phyloP scores from a whole-genome alignment of 1,284 basidiomycete species.

The Tilletia setariae region DNA sequence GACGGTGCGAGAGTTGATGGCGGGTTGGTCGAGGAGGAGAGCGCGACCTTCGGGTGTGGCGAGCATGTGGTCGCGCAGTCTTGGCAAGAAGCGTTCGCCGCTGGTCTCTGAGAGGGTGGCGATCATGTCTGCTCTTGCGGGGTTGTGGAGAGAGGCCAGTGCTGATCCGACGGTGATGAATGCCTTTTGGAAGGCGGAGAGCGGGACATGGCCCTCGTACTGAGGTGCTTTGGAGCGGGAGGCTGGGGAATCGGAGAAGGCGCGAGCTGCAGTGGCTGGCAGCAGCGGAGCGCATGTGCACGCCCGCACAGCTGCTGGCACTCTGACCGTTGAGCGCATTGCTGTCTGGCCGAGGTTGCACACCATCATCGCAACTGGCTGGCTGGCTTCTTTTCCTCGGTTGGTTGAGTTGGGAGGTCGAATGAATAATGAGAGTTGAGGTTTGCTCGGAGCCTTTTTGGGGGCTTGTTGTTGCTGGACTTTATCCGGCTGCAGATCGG shows the following conservation, averaged over 20 bases:
- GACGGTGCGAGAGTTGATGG: slow-evolving; percentile 74
- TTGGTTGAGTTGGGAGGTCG: too few species aligned
- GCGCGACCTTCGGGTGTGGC: slow-evolving; percentile 62
- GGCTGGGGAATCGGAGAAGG: not conserved
- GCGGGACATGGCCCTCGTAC: slow-evolving; percentile 14
- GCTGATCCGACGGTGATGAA: slow-evolving; percentile 82
- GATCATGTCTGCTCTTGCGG: slow-evolving; percentile 83
- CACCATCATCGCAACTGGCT: too few species aligned
- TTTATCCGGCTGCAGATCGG: too few species aligned
- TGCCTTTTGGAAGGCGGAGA: slow-evolving; percentile 9
- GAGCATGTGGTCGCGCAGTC: slow-evolving; percentile 75
- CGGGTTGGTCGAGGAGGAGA: slow-evolving; percentile 77
- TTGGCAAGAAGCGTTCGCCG: slow-evolving; percentile 74
- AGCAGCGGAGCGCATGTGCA: not conserved
- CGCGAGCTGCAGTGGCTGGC: not conserved
- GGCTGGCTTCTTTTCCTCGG: too few species aligned
- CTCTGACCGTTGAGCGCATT: not conserved
- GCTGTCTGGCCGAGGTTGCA: not conserved
- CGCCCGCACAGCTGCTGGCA: not conserved
- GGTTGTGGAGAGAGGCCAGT: slow-evolving; percentile 75
- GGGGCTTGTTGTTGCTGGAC: too few species aligned
- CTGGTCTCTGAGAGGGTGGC: slow-evolving; percentile 88
- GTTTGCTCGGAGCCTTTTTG: too few species aligned
- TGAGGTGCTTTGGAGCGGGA: not conserved
- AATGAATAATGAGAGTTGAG: too few species aligned